Percentiles rank a stretch among this genome's conserved stretches.
Evolutionary conservation across 108 stramenopile species (phyloP).

Genomic region (Cylindrotheca fusiformis): DNA sequence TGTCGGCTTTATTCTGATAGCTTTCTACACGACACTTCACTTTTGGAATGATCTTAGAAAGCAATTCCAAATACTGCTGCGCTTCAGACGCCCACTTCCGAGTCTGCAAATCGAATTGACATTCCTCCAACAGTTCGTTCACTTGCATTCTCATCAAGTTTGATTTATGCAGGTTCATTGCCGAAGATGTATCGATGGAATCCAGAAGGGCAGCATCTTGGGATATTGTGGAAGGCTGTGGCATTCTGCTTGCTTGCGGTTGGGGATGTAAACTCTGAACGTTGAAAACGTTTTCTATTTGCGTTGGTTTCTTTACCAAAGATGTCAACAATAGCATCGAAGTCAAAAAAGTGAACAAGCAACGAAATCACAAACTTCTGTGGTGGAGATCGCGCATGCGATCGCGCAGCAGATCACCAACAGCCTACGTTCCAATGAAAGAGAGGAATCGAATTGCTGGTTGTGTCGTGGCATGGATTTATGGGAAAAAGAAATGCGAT

Average conservation of each 20-base stretch:
- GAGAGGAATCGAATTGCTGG: too few relatives aligned
- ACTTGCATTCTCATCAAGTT: constrained; percentile 75
- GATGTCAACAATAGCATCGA: too few relatives aligned
- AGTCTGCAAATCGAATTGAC: constrained; percentile 29
- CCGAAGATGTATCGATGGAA: constrained; percentile 31
- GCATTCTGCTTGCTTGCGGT: not conserved
- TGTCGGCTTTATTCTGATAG: constrained; percentile 51
- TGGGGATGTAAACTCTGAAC: too few relatives aligned
- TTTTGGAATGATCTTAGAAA: constrained; percentile 19
- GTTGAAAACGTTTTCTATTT: too few relatives aligned
- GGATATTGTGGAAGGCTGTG: constrained; percentile 2
- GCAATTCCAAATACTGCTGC: constrained; percentile 39
- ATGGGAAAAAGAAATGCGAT: too few relatives aligned
- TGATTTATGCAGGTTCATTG: constrained; percentile 55
- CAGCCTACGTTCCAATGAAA: too few relatives aligned
- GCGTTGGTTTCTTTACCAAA: too few relatives aligned
- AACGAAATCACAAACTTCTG: too few relatives aligned
- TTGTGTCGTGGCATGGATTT: too few relatives aligned
- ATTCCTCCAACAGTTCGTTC: constrained; percentile 65
- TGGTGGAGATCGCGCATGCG: too few relatives aligned
- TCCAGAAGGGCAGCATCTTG: constrained; percentile 50
- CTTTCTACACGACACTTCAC: constrained; percentile 10
- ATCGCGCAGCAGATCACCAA: too few relatives aligned
- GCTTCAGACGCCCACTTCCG: constrained; percentile 47
- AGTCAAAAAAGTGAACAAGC: too few relatives aligned